phyloP scores from a whole-genome alignment of 1,284 basidiomycete species.

The Ustilago crameri region DNA sequence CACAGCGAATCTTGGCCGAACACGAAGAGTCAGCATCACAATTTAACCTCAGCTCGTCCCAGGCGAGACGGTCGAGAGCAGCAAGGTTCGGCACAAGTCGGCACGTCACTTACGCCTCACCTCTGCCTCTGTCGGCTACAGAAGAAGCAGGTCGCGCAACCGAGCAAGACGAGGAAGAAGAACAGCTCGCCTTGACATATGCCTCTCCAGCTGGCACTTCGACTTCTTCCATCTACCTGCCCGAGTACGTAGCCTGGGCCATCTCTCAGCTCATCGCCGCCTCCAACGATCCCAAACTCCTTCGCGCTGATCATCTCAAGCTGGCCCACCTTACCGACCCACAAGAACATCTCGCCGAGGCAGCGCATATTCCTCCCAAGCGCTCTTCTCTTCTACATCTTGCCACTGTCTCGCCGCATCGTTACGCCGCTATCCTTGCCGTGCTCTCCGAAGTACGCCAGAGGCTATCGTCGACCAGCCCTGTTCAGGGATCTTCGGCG shows the following conservation, averaged over 20 bases:
- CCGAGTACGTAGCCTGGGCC: conserved; percentile 46
- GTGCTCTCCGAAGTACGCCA: conserved; percentile 41
- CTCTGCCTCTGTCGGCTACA: not conserved
- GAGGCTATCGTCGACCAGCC: conserved; percentile 12
- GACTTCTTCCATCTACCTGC: conserved; percentile 35
- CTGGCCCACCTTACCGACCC: conserved; percentile 39
- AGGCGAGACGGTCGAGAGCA: conserved; percentile 41
- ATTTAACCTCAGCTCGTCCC: conserved; percentile 39
- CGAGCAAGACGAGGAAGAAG: conserved; percentile 15
- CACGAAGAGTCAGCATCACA: conserved; percentile 12
- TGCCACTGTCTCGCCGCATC: conserved; percentile 37
- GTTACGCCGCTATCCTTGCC: conserved; percentile 49
- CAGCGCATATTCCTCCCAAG: conserved; percentile 40
- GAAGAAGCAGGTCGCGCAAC: not conserved
- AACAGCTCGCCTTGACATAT: conserved; percentile 20
- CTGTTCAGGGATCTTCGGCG: not conserved
- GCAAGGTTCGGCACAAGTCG: conserved; percentile 41
- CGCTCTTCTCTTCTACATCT: conserved; percentile 43
- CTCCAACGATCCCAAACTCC: conserved; percentile 36
- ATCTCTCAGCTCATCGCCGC: conserved; percentile 43
- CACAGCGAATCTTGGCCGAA: conserved; percentile 9
- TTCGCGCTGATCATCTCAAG: conserved; percentile 38
- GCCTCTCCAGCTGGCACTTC: conserved; percentile 35
- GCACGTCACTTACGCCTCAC: conserved; percentile 14
- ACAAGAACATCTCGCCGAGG: conserved; percentile 32